phyloP scores from a whole-genome alignment of 2,329 filamentous ascomycete genomes.

The Didymella pinodella region DNA sequence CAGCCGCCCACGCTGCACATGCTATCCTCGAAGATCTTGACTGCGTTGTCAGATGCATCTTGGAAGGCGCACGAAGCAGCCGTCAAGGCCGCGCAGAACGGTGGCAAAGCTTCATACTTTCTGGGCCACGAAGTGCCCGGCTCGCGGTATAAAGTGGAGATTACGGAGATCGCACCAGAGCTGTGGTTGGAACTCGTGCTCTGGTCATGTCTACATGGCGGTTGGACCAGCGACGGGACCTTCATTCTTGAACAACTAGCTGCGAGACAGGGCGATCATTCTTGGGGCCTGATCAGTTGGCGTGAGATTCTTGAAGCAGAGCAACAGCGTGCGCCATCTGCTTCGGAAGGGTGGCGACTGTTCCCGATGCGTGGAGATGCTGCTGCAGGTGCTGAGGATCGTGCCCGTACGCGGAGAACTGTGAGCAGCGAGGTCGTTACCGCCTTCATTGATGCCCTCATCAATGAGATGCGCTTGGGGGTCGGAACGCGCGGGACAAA shows the following conservation, averaged over 20 bases:
- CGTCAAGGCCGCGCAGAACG: conserved; percentile 36
- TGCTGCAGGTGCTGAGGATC: conserved; percentile 34
- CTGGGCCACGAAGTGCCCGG: conserved; percentile 56
- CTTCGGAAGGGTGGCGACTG: conserved; percentile 34
- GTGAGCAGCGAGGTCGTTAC: conserved; percentile 67
- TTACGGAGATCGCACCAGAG: conserved; percentile 54
- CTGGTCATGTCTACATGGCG: conserved; percentile 60
- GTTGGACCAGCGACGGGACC: conserved; percentile 55
- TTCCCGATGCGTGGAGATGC: conserved; percentile 32
- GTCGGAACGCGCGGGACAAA: conserved; percentile 52
- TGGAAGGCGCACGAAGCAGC: conserved; percentile 58
- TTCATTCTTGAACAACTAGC: conserved; percentile 48
- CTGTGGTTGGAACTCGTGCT: conserved; percentile 62
- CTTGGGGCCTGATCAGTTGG: conserved; percentile 53
- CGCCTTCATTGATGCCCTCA: conserved; percentile 62
- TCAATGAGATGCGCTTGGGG: conserved; percentile 56
- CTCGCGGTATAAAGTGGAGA: conserved; percentile 52
- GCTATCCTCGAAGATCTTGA: conserved; percentile 58
- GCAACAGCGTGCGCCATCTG: conserved; percentile 29
- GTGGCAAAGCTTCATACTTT: conserved; percentile 50
- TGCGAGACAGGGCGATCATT: conserved; percentile 29
- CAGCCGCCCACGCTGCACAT: conserved; percentile 59
- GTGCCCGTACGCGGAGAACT: conserved; percentile 53
- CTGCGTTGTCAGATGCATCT: conserved; percentile 59
- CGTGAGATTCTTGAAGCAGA: conserved; percentile 49